Conservation (phyloP, 2,329 filamentous ascomycete species). For the Botrytis deweyae region DNA sequence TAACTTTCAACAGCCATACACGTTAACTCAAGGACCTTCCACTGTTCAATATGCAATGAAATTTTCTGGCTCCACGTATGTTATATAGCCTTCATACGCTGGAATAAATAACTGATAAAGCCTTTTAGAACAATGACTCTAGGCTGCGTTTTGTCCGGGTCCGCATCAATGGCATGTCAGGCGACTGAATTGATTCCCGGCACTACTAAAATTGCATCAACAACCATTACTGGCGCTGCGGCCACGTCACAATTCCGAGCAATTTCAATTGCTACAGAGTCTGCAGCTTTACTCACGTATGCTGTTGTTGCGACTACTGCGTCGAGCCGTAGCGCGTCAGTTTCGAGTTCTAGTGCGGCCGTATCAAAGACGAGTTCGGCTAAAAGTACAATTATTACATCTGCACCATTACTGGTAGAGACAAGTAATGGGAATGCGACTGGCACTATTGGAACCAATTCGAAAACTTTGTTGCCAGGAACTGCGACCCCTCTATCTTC, state of each 20-base stretch:
- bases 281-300: conserved; percentile 24
- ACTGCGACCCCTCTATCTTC: not conserved
- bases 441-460: not conserved
- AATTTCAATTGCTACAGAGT: conserved; percentile 21
- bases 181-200: conserved; percentile 8
- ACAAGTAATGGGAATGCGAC: not conserved
- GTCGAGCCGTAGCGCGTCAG: not conserved
- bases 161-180: conserved; percentile 16
- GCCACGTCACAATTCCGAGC: conserved; percentile 24
- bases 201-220: conserved; percentile 16
- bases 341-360: not conserved
- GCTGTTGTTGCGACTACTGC: conserved; percentile 1
- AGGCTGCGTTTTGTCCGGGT: conserved; percentile 9
- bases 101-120: not conserved
- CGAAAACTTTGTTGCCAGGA: not conserved
- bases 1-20: conserved; percentile 29
- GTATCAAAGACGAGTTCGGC: not conserved
- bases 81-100: not conserved
- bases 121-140: not conserved
- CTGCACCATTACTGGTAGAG: not conserved
- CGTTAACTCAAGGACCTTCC: conserved; percentile 26
- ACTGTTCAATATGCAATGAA: conserved; percentile 26
- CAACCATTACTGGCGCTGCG: conserved; percentile 19
- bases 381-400: not conserved
- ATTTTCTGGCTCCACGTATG: conserved; percentile 20